These are phyloP conservation scores for Solanum piurae DNA, from an alignment of 257 asterid genomes.

Conservation along the genomic window DNA sequence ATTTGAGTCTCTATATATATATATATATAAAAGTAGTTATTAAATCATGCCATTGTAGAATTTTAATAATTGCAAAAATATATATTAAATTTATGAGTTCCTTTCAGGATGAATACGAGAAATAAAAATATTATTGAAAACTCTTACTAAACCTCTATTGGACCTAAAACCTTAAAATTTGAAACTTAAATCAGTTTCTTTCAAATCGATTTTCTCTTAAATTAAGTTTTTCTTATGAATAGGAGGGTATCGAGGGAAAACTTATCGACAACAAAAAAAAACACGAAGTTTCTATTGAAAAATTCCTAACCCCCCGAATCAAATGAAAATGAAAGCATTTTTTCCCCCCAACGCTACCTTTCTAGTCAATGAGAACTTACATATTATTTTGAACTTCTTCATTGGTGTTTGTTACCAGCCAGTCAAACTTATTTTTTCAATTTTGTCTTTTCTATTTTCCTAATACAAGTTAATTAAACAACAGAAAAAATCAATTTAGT, in stretches of 20 bases:
- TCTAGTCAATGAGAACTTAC: neutral
- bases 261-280: neutral
- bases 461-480: neutral
- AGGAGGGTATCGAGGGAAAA: neutral
- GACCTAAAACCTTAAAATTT: neutral
- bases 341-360: neutral
- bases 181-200: neutral
- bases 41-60: neutral
- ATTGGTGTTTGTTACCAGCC: neutral
- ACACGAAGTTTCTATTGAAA: neutral
- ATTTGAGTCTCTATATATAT: neutral
- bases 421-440: neutral
- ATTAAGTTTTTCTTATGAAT: neutral
- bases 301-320: neutral
- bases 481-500: neutral
- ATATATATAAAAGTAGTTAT: neutral
- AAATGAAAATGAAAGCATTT: neutral
- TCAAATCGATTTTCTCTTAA: neutral
- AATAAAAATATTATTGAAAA: neutral
- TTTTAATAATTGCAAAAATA: neutral
- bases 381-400: neutral
- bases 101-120: neutral
- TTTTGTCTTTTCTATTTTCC: neutral
- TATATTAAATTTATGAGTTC: neutral
- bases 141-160: neutral